These are phyloP conservation scores for Fusarium kyushuense DNA, from an alignment of 2,329 filamentous ascomycete genomes.

Conservation along the genomic window DNA sequence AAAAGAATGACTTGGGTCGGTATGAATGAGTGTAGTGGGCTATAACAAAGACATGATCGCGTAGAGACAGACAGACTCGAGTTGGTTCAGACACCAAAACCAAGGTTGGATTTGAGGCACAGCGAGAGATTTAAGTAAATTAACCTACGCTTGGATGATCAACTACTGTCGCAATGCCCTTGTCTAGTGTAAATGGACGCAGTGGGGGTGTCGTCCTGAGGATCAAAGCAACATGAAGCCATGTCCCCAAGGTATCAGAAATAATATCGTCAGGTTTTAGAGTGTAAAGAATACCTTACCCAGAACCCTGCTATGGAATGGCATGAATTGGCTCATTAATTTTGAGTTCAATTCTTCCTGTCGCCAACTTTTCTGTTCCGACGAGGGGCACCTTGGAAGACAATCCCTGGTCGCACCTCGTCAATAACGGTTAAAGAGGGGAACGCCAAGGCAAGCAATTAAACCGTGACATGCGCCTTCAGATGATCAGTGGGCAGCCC, in stretches of 20 bases:
- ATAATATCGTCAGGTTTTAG: background rate
- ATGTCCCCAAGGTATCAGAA: conserved; percentile 2
- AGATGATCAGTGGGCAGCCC: conserved; percentile 30
- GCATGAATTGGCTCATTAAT: background rate
- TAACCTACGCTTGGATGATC: conserved; percentile 15
- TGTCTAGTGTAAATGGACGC: conserved; percentile 41
- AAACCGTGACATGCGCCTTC: conserved; percentile 32
- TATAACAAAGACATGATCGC: conserved; percentile 44
- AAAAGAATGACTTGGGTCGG: conserved; percentile 47
- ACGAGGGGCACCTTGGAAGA: conserved; percentile 11
- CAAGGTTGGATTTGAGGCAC: conserved; percentile 19
- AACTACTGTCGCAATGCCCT: conserved; percentile 31
- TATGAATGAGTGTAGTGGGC: conserved; percentile 23
- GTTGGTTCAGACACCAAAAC: background rate
- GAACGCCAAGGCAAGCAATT: conserved; percentile 38
- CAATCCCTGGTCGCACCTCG: conserved; percentile 29
- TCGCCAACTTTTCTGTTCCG: background rate
- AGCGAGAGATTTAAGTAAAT: conserved; percentile 44
- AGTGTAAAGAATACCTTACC: background rate
- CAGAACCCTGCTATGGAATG: rapidly evolving
- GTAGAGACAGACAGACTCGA: conserved; percentile 6
- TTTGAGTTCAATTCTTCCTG: background rate
- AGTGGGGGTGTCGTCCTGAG: conserved; percentile 41
- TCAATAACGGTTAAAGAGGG: conserved; percentile 39
- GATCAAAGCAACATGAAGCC: conserved; percentile 45